Conservation (phyloP, 805 yeast species). For the Metschnikowia arizonensis region DNA sequence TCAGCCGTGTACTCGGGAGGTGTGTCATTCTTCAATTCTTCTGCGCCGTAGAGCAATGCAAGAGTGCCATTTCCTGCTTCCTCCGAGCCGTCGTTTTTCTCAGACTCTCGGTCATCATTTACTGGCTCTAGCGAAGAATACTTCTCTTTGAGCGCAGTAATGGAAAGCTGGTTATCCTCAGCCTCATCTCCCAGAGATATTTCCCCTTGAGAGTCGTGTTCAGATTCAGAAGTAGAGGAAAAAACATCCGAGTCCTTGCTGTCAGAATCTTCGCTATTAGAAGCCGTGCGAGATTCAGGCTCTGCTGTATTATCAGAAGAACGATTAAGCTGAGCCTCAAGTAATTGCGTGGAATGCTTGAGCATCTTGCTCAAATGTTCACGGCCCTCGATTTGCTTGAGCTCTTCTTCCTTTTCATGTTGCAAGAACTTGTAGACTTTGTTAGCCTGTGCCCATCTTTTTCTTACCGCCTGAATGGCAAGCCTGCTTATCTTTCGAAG, state of each 20-base stretch:
- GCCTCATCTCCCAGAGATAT: slow-evolving; percentile 18
- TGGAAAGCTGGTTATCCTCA: slow-evolving; percentile 48
- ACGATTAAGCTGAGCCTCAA: slow-evolving; percentile 72
- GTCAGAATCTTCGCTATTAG: slow-evolving; percentile 22
- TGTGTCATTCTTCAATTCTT: background rate
- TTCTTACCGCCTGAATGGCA: slow-evolving; percentile 79
- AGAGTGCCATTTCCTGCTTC: slow-evolving; percentile 9
- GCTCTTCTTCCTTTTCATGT: slow-evolving; percentile 72
- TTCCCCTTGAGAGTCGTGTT: slow-evolving; percentile 21
- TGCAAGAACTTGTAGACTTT: slow-evolving; percentile 73
- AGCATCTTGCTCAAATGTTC: slow-evolving; percentile 83
- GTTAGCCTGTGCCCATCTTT: slow-evolving; percentile 86
- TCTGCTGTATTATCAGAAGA: slow-evolving; percentile 27
- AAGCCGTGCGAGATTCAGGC: slow-evolving; percentile 18
- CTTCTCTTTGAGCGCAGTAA: slow-evolving; percentile 54
- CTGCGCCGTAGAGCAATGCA: background rate
- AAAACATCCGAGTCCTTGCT: slow-evolving; percentile 18
- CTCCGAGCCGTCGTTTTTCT: slow-evolving; percentile 16
- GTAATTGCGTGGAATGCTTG: slow-evolving; percentile 83
- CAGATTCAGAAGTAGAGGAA: slow-evolving; percentile 19
- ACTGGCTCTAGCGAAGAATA: slow-evolving; percentile 42
- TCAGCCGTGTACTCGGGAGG: slow-evolving; percentile 31
- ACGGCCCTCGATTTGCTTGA: slow-evolving; percentile 75
- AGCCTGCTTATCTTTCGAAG: slow-evolving; percentile 69
- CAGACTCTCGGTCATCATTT: slow-evolving; percentile 7